Conservation (phyloP, 106 monocot species). For the Acorus gramineus region DNA sequence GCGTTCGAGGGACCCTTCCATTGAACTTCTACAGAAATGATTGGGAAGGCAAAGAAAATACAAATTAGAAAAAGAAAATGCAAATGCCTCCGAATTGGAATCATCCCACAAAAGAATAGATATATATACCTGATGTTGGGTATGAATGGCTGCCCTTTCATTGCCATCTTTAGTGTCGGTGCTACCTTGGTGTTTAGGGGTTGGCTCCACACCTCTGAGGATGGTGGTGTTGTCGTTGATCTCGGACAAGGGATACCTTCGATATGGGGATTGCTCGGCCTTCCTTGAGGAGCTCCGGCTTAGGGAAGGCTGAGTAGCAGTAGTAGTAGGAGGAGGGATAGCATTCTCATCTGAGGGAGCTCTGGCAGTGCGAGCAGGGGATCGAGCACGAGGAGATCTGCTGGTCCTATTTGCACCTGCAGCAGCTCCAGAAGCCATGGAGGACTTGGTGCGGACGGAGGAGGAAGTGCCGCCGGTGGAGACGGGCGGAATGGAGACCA, state of each 20-base stretch:
- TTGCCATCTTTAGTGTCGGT: too few relatives aligned
- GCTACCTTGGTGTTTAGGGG: not conserved
- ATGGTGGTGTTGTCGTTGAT: constrained; percentile 57
- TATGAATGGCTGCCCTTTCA: too few relatives aligned
- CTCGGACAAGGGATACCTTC: constrained; percentile 78
- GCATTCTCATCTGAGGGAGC: constrained; percentile 33
- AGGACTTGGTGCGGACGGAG: too few relatives aligned
- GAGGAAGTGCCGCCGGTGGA: constrained; percentile 26
- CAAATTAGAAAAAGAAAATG: too few relatives aligned
- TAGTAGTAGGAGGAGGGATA: not conserved
- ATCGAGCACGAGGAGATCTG: constrained; percentile 45
- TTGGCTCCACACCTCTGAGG: constrained; percentile 15
- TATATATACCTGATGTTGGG: too few relatives aligned
- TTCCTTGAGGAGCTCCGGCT: constrained; percentile 81
- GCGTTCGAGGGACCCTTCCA: too few relatives aligned
- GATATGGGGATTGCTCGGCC: constrained; percentile 65
- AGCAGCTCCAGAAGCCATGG: not conserved
- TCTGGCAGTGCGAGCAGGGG: constrained; percentile 28
- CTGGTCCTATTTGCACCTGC: constrained; percentile 9
- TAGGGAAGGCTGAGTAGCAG: constrained; percentile 15
- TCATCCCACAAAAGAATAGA: too few relatives aligned
- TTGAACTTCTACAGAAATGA: too few relatives aligned
- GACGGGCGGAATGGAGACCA: constrained; percentile 76
- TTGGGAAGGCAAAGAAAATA: too few relatives aligned
- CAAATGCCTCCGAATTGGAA: too few relatives aligned